phyloP scores from a whole-genome alignment of 2,329 filamentous ascomycete genomes.

The Cladosporium oxysporum region DNA sequence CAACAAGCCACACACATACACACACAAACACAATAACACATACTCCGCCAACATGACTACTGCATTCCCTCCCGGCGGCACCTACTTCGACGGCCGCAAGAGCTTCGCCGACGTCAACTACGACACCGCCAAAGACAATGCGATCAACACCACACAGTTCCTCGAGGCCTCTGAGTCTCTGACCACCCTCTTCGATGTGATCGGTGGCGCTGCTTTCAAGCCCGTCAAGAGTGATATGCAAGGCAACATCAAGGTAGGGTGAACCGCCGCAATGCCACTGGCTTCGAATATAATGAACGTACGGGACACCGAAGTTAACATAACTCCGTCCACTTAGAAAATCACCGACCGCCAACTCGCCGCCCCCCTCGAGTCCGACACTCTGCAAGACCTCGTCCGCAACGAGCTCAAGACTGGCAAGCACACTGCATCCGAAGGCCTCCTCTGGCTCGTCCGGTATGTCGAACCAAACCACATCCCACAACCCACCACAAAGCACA shows the following conservation, averaged over 20 bases:
- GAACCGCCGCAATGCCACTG: neutral
- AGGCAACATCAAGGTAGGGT: conserved; percentile 82
- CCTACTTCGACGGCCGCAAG: conserved; percentile 84
- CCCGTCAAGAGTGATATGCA: conserved; percentile 90
- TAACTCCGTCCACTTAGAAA: conserved; percentile 64
- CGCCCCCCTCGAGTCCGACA: conserved; percentile 75
- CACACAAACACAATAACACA: neutral
- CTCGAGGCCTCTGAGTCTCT: conserved; percentile 87
- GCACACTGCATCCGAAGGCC: conserved; percentile 82
- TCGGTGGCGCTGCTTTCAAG: conserved; percentile 73
- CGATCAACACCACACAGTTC: conserved; percentile 78
- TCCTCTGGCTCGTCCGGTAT: conserved; percentile 88
- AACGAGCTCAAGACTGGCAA: conserved; percentile 91
- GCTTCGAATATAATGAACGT: neutral
- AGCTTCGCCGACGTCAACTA: conserved; percentile 84
- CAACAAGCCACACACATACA: neutral
- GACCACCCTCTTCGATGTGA: conserved; percentile 75
- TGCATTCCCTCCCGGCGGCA: conserved; percentile 62
- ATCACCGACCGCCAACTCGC: conserved; percentile 79
- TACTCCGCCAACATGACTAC: conserved; percentile 27
- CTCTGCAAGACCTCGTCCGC: conserved; percentile 77
- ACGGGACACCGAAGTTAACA: neutral
- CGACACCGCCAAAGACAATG: conserved; percentile 69
- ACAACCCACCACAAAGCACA: neutral
- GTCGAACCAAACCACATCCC: conserved; percentile 29